Percentiles rank a stretch among this genome's conserved stretches.
Conservation (phyloP, 306 rosid genomes). For the Mimosa pudica region DNA sequence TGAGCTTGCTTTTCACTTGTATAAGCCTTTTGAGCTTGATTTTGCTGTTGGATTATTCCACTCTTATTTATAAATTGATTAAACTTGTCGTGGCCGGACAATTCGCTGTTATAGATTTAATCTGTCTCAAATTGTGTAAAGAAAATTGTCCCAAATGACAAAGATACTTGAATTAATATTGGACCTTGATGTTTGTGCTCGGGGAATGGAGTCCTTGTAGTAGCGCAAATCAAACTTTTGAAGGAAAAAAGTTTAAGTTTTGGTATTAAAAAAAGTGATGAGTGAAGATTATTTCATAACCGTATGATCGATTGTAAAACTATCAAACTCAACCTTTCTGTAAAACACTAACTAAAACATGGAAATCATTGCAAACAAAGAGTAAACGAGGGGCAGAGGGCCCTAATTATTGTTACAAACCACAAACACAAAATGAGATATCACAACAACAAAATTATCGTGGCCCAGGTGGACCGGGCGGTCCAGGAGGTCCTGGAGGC, state of each 20-base stretch:
- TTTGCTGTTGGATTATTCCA: too few relatives aligned
- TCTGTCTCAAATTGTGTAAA: too few relatives aligned
- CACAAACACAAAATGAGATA: neutral
- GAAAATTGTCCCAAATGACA: neutral
- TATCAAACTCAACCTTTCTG: neutral
- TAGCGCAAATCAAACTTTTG: neutral
- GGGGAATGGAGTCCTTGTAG: neutral
- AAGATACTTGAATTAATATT: neutral
- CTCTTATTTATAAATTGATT: too few relatives aligned
- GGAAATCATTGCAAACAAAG: constrained; percentile 20
- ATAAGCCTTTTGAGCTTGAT: too few relatives aligned
- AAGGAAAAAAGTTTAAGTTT: neutral
- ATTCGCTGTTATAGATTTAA: too few relatives aligned
- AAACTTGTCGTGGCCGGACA: too few relatives aligned
- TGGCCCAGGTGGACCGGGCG: constrained; percentile 41
- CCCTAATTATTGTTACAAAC: neutral
- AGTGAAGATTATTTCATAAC: neutral
- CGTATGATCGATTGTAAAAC: neutral
- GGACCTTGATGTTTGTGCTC: neutral
- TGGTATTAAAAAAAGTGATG: neutral
- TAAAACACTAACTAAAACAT: neutral
- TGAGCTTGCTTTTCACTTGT: too few relatives aligned
- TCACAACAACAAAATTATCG: neutral
- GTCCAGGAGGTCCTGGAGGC: constrained; percentile 44
- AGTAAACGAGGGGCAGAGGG: neutral